Base-by-base conservation (phyloP, 1,139 yeast species). In the Candida pseudocylindracea region DNA sequence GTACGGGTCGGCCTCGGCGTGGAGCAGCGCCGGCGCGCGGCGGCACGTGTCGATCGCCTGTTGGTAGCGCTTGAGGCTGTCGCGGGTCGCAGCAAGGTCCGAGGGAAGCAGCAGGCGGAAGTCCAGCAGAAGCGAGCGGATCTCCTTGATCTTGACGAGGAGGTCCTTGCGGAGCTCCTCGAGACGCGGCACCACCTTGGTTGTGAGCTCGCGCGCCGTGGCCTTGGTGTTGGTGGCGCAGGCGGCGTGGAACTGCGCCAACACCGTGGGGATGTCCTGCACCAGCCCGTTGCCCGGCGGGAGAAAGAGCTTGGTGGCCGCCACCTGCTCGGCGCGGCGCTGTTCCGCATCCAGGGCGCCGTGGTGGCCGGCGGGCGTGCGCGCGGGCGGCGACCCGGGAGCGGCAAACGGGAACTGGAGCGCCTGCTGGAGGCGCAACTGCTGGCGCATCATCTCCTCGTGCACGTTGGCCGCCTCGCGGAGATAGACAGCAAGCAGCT, bases 111-210 rank as follows among this genome's bases (percentile, higher is more conserved):
- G 67, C 45, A 75, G 78, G 44, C 74, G 75, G 53, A 85, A 85
- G 50, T 85, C 95, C 31, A 79, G 70, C 41, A 75, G 74, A 38
- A 83, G 55, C 35, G 76, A 67, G 47, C 72, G 76, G 43, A 85
- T 83, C 50, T 85, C 95, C 51, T 76, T 81, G 39, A 83, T 80
- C 48, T 85, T 83, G 33, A 80, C 72, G 38, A 76, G 53, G 38
- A 85, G 57, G 49, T 83, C 95, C 38, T 80, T 66, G 43, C 91
- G 66, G 43, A 85, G 60, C 44, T 79, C 93, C 46, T 81, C 94
- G 31, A 85, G 58, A 39, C 91, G 67, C 30, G 95, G 95, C 32
- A 85, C 68, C 12, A 81, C 68, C 28, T 69, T 64, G 32, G 60
- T 56, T 36, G 63, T 67, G 37, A 83, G 58, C 43, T 81, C 94